Base-by-base conservation (phyloP, 495 filamentous ascomycete genomes). In the Jackrogersella multiformis region DNA sequence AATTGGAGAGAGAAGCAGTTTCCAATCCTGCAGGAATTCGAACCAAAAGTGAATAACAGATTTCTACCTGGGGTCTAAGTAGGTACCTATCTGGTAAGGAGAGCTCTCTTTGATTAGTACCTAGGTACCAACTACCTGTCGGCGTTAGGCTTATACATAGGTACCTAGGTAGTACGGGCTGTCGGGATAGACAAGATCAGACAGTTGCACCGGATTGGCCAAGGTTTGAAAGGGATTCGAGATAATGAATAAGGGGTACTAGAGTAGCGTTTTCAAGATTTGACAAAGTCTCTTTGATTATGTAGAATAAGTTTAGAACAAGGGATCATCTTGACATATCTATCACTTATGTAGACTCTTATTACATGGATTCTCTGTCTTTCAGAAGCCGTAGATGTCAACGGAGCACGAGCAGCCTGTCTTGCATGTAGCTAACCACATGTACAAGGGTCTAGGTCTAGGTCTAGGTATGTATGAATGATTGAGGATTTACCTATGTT, bases 1-100 rank as follows among this genome's bases (percentile, higher is more conserved):
- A 79, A 34, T 71, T 74, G n/a, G 62, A 71, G 52, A 74, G 74
- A 63, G 73, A 74, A 24, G 72, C 71, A n/a, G 26, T 64, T 15
- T 20, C 21, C n/a, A 39, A 52, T 30, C 73, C 70, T 15, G 59
- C 48, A 7, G 72, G 73, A 24, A 60, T 73, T 18, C 73, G 75
- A 44, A 2, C 23, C 24, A 73, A 78, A 53, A 51, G 23, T 12
- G 64, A 71, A 26, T 68, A 20, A 56, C 24, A 5, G 10, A n/a
- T 30, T 34, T 34, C 46, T 5, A 18, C 13, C 5, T 51, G 46
- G n/a, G 32, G 34, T 34, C 9, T 28, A 20, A 30, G 9, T 9
- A 30, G n/a, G n/a, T n/a, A n/a, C n/a, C n/a, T n/a, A 30, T 20
- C 39, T 42, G 9, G 13, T 42, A 42, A n/a, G n/a, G n/a, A n/a